These are phyloP conservation scores for Candida manassasensis DNA, from an alignment of 805 yeast genomes.

Conservation along the genomic window DNA sequence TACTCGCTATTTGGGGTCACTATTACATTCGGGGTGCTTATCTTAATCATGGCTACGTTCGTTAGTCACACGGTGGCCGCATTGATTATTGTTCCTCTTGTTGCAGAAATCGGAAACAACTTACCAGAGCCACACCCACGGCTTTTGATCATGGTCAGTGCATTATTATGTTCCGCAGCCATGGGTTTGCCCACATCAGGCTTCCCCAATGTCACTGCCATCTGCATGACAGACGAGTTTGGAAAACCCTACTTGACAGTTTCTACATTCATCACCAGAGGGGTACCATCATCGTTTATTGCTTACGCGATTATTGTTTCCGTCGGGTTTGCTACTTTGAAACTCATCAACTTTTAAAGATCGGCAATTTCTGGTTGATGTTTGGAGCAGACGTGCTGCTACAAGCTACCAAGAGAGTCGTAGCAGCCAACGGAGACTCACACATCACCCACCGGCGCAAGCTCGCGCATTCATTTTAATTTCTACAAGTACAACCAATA, in stretches of 20 bases:
- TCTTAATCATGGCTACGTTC: constrained; percentile 84
- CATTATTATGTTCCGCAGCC: constrained; percentile 81
- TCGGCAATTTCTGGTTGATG: no score
- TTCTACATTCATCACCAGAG: constrained; percentile 78
- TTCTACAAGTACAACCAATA: no score
- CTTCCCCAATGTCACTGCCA: constrained; percentile 96
- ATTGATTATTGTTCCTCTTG: constrained; percentile 83
- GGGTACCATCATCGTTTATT: constrained; percentile 81
- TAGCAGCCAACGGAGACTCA: no score
- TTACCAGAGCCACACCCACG: constrained; percentile 80
- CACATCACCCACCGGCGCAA: no score
- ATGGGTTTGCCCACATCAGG: constrained; percentile 98
- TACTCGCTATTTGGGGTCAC: constrained; percentile 71
- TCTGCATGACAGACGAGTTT: constrained; percentile 87
- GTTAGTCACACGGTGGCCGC: constrained; percentile 98
- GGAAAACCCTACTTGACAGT: constrained; percentile 90
- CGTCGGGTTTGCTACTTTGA: constrained; percentile 75
- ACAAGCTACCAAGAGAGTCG: no score
- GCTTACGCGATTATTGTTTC: constrained; percentile 71
- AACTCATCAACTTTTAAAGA: constrained; percentile 26
- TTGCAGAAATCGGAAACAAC: constrained; percentile 80
- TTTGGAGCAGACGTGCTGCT: no score
- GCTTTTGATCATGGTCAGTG: constrained; percentile 62
- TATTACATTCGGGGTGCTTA: constrained; percentile 74
- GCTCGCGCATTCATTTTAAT: no score